Evolutionary conservation across 352 stramenopile species (phyloP), one percentile per base, ranked within the genome.

Genomic region (Aphanomyces invadans): DNA sequence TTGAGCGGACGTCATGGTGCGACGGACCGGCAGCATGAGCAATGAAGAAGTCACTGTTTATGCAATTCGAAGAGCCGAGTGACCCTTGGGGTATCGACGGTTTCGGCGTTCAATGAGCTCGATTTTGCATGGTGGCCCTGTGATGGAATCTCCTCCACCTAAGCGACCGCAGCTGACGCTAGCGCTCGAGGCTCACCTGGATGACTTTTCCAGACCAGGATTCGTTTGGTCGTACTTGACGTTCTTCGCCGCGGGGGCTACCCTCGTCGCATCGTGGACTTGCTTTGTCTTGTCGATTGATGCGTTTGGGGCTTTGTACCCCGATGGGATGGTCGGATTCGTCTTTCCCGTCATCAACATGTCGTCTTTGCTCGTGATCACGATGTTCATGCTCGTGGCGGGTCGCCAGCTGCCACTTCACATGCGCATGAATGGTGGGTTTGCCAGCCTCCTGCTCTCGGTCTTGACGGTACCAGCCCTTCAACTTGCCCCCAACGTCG

Each of bases 271-370:
- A 59, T 88, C 88, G 76, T 92, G 83, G 83, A 85, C 78, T 38
- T 81, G 76, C 60, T 77, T 89, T 69, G 89, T 81, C 42, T 71
- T 92, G n/a, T 87, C 73, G 29, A 79, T 92, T 56, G 80, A 83
- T 65, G 83, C 85, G 63, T 90, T 92, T 67, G 61, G 74, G 53
- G 65, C 62, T 25, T 82, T 86, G 53, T 92, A 84, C 69, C 80
- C 83, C 19, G 64, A 74, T 52, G 74, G 89, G 55, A 78, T 81
- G 67, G 78, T 88, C 21, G 76, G 78, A 7, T 92, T 92, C 53
- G 77, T 92, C 36, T 90, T 92, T 65, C 83, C 83, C 2, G 81
- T 92, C 28, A 76, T 90, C 70, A 92, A 89, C 70, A 92, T 92
- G 83, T 92, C 83, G 36, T 86, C 83, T 48, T 71, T 92, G 59